Base-by-base conservation (phyloP, 2,329 filamentous ascomycete genomes). In the Cercospora sesami region DNA sequence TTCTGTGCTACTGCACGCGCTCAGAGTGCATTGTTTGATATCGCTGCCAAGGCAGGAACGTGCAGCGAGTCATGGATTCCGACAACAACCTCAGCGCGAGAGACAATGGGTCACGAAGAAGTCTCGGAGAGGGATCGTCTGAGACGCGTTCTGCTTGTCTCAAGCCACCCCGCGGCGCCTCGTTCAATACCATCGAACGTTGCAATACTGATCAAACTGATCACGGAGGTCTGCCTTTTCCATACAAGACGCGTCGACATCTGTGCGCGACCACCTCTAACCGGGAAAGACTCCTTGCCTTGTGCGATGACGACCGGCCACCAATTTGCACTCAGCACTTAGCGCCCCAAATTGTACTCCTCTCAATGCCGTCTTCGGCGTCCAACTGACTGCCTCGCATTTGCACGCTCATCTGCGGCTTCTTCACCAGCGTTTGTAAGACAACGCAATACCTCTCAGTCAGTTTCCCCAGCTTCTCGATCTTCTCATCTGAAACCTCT, bases 381-480 rank as follows among this genome's bases (percentile, higher is more conserved):
- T 66, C 66, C 61, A 71, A 70, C 64, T 77, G 72, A 39, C 60
- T 73, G 6, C 75, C 76, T 30, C 65, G 69, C 70, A 79, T 45
- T 60, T 73, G 74, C 2, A 80, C 79, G 62, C 75, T 78, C 30
- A 81, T 65, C 58, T 75, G 68, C 14, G 79, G 79, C 69, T 79
- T 79, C 71, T 76, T 77, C 48, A 73, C 75, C 65, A 81, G 75
- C 8, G 79, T 81, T 73, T 81, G 79, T 70, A 81, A 69, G 26
- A 81, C 79, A 36, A 84, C 82, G 71, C 83, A 84, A 73, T 84
- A 84, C 71, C 82, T 73, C 77, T 85, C 83, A 59, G 82, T 84
- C 76, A 84, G 69, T 75, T 81, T 81, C 1, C 83, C 80, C 68
- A 84, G 66, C 73, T 78, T 82, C 72, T 82, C 81, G 7, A 84